A percentile compares a stretch with the other conserved stretches of the same genome.
These are phyloP conservation scores for Leishmania arabica DNA, from an alignment of 208 protist genomes.

Conservation along the genomic window DNA sequence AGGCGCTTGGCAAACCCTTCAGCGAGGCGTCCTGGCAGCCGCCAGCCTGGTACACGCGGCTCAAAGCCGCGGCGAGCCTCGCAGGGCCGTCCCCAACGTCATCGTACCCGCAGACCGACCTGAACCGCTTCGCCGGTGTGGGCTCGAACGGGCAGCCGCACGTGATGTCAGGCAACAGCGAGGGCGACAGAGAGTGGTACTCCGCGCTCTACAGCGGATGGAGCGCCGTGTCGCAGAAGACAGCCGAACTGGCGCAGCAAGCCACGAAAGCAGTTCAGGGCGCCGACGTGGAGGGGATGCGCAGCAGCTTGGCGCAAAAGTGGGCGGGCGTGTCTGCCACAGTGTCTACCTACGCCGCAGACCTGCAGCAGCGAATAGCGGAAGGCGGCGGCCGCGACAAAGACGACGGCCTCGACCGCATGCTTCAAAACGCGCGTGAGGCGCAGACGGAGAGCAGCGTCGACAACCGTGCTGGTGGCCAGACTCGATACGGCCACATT, in stretches of 20 bases:
- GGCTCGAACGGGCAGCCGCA: constrained; percentile 32
- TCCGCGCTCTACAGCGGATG: constrained; percentile 57
- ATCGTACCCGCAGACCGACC: constrained; percentile 48
- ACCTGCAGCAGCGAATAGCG: constrained; percentile 49
- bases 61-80: constrained; percentile 29
- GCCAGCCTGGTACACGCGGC: constrained; percentile 76
- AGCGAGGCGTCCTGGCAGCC: constrained; percentile 74
- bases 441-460: constrained; percentile 29
- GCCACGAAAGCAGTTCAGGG: constrained; percentile 59
- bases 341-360: constrained; percentile 46
- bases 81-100: constrained; percentile 6
- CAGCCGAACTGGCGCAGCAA: constrained; percentile 59
- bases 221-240: constrained; percentile 62
- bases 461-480: background rate
- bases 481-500: constrained; percentile 30
- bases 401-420: constrained; percentile 46
- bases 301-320: constrained; percentile 41
- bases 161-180: background rate
- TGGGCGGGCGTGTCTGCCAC: constrained; percentile 56
- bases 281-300: constrained; percentile 63
- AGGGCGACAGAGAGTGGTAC: constrained; percentile 53
- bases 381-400: constrained; percentile 16
- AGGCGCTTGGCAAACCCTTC: constrained; percentile 72
- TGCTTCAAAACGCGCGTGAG: constrained; percentile 47
- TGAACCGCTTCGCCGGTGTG: constrained; percentile 58